phyloP scores from a whole-genome alignment of 2,329 filamentous ascomycete genomes.

The Teratosphaeria epicoccoides region DNA sequence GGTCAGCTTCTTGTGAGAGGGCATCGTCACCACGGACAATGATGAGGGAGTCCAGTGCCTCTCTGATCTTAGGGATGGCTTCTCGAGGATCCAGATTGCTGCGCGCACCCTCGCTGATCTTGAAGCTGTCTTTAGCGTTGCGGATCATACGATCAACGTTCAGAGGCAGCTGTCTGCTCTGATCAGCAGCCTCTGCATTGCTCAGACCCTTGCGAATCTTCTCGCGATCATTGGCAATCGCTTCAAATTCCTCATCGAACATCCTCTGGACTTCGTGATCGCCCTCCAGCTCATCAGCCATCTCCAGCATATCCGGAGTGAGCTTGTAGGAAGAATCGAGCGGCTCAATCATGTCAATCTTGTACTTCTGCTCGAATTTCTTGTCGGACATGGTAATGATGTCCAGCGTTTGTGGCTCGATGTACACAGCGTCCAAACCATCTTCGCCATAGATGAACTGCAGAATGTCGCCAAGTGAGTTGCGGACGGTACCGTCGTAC shows the following conservation, averaged over 20 bases:
- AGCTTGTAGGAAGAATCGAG: conserved; percentile 43
- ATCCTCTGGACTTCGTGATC: conserved; percentile 79
- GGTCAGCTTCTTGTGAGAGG: conserved; percentile 76
- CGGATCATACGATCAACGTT: conserved; percentile 88
- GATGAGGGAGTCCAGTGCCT: conserved; percentile 64
- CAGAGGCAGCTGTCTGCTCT: conserved; percentile 81
- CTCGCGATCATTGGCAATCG: conserved; percentile 61
- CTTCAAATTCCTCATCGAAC: conserved; percentile 80
- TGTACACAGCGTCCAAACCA: conserved; percentile 82
- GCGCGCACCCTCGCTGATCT: conserved; percentile 71
- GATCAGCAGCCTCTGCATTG: conserved; percentile 63
- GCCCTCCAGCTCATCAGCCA: conserved; percentile 74
- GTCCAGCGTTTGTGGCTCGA: conserved; percentile 86
- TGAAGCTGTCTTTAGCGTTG: conserved; percentile 80
- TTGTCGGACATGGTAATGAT: conserved; percentile 69
- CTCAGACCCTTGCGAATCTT: conserved; percentile 60
- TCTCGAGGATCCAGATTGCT: conserved; percentile 85
- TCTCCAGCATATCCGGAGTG: conserved; percentile 63
- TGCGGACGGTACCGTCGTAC: conserved; percentile 94
- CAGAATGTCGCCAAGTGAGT: conserved; percentile 90
- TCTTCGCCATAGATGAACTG: conserved; percentile 98
- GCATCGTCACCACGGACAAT: conserved; percentile 77
- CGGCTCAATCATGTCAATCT: conserved; percentile 74
- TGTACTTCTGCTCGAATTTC: conserved; percentile 71
- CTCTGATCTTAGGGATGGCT: conserved; percentile 68